Base-by-base conservation (phyloP, 2,329 filamentous ascomycete species). In the Claviceps sp. region DNA sequence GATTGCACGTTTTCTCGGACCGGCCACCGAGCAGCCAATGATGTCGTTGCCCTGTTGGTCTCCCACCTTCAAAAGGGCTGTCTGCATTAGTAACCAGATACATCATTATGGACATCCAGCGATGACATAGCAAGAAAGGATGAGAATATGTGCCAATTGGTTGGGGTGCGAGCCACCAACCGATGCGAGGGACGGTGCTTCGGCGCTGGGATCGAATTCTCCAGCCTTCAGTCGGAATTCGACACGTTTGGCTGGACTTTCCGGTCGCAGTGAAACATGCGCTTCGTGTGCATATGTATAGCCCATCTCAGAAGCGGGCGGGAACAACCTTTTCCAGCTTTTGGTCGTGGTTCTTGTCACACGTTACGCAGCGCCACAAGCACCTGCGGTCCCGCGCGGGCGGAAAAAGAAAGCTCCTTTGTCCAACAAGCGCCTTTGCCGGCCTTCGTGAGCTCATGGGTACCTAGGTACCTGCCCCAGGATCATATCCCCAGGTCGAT, bases 171-270 rank as follows among this genome's bases (percentile, higher is more conserved):
- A 46, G 47, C 38, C 47, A 38, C 47, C 38, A 48, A 41, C 47
- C 47, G 34, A 40, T 48, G 38, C 13, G 11, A 38, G 14, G 16
- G 22, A 16, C 16, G 22, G 30, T 39, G 38, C 38, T 26, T 30
- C 41, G 22, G 38, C 47, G 38, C 47, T 16, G 13, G 22, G 38
- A 48, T 48, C 47, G 47, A 41, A 41, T 40, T 48, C 37, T 41
- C 47, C 47, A 48, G 22, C 14, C 38, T 48, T 41, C 22, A 24
- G 34, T 40, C 47, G 37, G 38, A 22, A 26, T 26, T 22, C n/a
- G 47, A 48, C 47, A 48, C 47, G 47, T 41, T 48, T 48, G 47
- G 47, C 47, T 48, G 47, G 38, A 38, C 47, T 48, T 48, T 48
- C 47, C 47, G 47, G 47, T 41, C 47, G 38, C 30, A 39, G 47